Conservation (phyloP, 768 basidiomycete genomes). For the Cubamyces sp. region DNA sequence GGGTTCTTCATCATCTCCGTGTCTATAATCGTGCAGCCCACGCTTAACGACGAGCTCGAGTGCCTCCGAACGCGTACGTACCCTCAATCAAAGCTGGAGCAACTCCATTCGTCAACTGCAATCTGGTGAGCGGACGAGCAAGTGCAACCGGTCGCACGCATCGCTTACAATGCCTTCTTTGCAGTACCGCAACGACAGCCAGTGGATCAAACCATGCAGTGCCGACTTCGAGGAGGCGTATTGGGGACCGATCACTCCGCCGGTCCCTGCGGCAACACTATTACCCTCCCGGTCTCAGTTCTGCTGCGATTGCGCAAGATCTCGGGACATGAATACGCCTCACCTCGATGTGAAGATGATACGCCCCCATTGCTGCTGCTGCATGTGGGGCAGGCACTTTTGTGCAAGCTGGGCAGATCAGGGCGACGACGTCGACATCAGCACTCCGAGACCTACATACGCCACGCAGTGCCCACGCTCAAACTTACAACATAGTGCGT, state of each 20-base stretch:
- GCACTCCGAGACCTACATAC: background rate
- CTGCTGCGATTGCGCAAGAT: too few relatives aligned
- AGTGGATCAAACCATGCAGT: too few relatives aligned
- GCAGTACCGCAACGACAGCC: conserved; percentile 54
- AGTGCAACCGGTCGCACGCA: background rate
- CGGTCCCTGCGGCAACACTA: conserved; percentile 55
- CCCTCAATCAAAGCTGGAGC: conserved; percentile 55
- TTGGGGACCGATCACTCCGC: conserved; percentile 60
- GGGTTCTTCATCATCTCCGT: conserved; percentile 54
- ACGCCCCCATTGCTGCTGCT: conserved; percentile 50
- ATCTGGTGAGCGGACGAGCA: too few relatives aligned
- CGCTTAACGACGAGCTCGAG: background rate
- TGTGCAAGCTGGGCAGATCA: conserved; percentile 47
- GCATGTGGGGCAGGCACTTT: conserved; percentile 55
- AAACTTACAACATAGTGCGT: conserved; percentile 49
- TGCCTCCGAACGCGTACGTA: conserved; percentile 17
- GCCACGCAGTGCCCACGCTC: background rate
- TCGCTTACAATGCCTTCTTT: conserved; percentile 52
- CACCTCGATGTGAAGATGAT: too few relatives aligned
- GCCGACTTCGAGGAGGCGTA: too few relatives aligned
- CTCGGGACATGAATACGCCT: too few relatives aligned
- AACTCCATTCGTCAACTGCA: conserved; percentile 54
- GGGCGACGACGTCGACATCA: background rate
- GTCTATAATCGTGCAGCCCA: conserved; percentile 32
- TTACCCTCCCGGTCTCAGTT: background rate